phyloP scores from a whole-genome alignment of 140 eudicot species.

The Bidens hawaiensis region DNA sequence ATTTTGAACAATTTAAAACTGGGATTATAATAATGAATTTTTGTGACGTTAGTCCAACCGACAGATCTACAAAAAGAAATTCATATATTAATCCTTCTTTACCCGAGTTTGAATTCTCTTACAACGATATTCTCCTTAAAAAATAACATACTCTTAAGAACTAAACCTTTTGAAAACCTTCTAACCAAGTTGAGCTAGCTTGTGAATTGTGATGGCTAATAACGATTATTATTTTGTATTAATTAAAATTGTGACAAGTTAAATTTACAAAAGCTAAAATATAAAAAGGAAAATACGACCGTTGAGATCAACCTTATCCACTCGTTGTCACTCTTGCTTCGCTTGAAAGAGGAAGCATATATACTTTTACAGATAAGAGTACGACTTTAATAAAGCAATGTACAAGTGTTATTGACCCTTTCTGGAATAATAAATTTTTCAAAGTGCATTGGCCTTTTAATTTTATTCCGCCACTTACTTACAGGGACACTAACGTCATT shows the following conservation, averaged over 20 bases:
- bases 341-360: conserved; percentile 28
- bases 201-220: too few species aligned
- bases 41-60: too few species aligned
- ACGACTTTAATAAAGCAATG: conserved; percentile 19
- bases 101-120: too few species aligned
- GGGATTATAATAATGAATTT: too few species aligned
- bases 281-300: conserved; percentile 2
- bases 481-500: conserved; percentile 39
- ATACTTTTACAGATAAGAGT: conserved; percentile 29
- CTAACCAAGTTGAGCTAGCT: too few species aligned
- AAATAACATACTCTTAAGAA: too few species aligned
- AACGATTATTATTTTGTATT: neutral
- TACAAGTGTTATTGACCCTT: conserved; percentile 24
- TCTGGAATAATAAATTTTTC: neutral
- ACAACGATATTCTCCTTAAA: too few species aligned
- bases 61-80: too few species aligned
- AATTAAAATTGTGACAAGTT: neutral
- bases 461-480: conserved; percentile 6
- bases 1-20: too few species aligned
- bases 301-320: conserved; percentile 21
- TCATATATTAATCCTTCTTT: too few species aligned
- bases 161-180: too few species aligned
- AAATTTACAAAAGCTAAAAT: neutral
- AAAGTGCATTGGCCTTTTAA: neutral
- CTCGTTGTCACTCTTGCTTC: conserved; percentile 29